Percentiles rank a stretch among this genome's conserved stretches.
These are phyloP conservation scores for Ustilago curta DNA, from an alignment of 1,284 basidiomycete species.

Conservation along the genomic window DNA sequence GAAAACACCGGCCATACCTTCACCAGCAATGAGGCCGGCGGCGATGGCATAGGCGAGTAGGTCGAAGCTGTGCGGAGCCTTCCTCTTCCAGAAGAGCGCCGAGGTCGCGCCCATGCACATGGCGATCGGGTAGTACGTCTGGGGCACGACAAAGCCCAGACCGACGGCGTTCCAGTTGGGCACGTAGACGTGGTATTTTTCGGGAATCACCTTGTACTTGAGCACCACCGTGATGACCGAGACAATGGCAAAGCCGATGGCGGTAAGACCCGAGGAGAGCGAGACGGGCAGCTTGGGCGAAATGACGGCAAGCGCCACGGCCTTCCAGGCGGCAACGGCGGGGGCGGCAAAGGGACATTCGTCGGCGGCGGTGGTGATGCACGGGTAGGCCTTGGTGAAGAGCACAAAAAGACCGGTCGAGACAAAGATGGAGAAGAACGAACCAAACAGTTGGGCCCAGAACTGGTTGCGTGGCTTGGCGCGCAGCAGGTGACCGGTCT, in stretches of 20 bases:
- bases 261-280: constrained; percentile 73
- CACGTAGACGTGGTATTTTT: constrained; percentile 74
- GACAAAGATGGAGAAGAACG: constrained; percentile 54
- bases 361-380: constrained; percentile 72
- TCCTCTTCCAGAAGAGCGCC: constrained; percentile 72
- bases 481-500: constrained; percentile 78
- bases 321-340: constrained; percentile 76
- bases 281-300: constrained; percentile 55
- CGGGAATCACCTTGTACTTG: constrained; percentile 74
- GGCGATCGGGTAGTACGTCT: constrained; percentile 62
- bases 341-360: constrained; percentile 75
- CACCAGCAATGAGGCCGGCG: constrained; percentile 77
- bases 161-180: constrained; percentile 79
- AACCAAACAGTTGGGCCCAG: constrained; percentile 72
- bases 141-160: constrained; percentile 74
- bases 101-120: constrained; percentile 66
- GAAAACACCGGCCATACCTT: constrained; percentile 78
- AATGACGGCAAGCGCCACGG: constrained; percentile 75
- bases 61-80: constrained; percentile 69
- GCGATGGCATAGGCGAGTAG: constrained; percentile 77
- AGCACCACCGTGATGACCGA: constrained; percentile 73
- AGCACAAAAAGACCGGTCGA: constrained; percentile 57
- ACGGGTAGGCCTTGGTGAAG: constrained; percentile 75
- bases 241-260: constrained; percentile 74
- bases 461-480: constrained; percentile 79